Evolutionary conservation across 768 basidiomycete species (phyloP).

Genomic region (Cyclocybe cylindracea): DNA sequence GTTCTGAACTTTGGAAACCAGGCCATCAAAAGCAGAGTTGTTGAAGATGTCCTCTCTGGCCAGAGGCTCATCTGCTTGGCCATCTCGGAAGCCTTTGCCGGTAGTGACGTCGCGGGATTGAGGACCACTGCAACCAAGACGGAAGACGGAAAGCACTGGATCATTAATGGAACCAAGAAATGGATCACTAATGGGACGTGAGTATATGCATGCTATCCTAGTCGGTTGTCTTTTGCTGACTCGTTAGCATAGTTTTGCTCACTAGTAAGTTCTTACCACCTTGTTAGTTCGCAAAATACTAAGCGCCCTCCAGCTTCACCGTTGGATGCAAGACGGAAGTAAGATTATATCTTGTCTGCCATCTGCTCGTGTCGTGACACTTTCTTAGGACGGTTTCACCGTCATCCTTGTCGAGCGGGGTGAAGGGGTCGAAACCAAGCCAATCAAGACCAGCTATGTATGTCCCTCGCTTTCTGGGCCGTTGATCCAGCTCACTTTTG

Average conservation of each 20-base stretch:
- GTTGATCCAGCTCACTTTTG: not conserved
- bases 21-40: slow-evolving; percentile 51
- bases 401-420: slow-evolving; percentile 84
- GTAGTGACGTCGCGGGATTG: slow-evolving; percentile 78
- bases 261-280: slow-evolving; percentile 36
- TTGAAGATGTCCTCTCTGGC: slow-evolving; percentile 68
- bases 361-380: not conserved
- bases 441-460: slow-evolving; percentile 75
- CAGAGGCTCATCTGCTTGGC: slow-evolving; percentile 84
- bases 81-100: slow-evolving; percentile 88
- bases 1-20: slow-evolving; percentile 79
- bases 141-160: slow-evolving; percentile 79
- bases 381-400: slow-evolving; percentile 61
- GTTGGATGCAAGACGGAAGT: slow-evolving; percentile 64
- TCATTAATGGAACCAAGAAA: slow-evolving; percentile 82
- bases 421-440: slow-evolving; percentile 81
- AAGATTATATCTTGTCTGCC: slow-evolving; percentile 6
- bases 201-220: slow-evolving; percentile 19
- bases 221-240: not conserved
- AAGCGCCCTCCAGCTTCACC: slow-evolving; percentile 48
- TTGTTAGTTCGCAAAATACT: slow-evolving; percentile 1
- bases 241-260: slow-evolving; percentile 32
- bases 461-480: slow-evolving; percentile 5
- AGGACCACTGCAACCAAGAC: slow-evolving; percentile 74
- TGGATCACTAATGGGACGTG: slow-evolving; percentile 81